Evolutionary conservation across 225 moss, liverwort and hornwort species (phyloP), one percentile per base, ranked within the genome.

Genomic region (Marchantia paleacea): DNA sequence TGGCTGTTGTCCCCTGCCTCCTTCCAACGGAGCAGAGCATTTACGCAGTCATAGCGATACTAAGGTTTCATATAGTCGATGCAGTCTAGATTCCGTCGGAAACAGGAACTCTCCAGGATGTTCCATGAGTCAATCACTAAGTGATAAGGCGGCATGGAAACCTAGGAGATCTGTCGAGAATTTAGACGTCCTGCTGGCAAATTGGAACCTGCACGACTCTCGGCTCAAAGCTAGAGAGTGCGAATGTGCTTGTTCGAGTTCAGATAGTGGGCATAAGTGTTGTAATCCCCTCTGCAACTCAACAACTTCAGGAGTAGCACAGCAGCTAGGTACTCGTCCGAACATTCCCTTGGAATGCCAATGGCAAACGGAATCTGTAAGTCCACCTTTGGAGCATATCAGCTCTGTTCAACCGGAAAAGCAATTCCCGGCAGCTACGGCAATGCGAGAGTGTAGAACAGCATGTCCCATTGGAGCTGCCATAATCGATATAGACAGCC

Each of bases 151-250:
- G 50, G 20, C 50, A 26, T 77, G 77, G 80, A 67, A 52, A 47
- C n/a, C 73, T 4, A 63, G 13, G 55, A 58, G 18, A 8, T 60
- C 78, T 10, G 6, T 74, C 15, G 70, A 80, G 18, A 76, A 63
- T 18, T 62, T 68, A 70, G 76, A 84, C 28, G 61, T 76, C 1
- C 39, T 60, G 31, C 58, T 62, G 0, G 55, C 60, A 69, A 31
- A 63, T 30, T 80, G 70, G 80, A 72, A 80, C 0, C 64, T 68
- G 14, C 60, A 62, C 26, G 72, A 77, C 14, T 22, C 29, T 8
- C 12, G 64, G 62, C 52, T 22, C 15, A 47, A 68, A 51, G 25
- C 50, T 16, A 13, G 50, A 39, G 77, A 52, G 3, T 39, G 13
- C 28, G 10, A 11, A 10, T 29, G 51, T 69, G 22, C 47, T 47